These are phyloP conservation scores for Alternaria gaisen DNA, from an alignment of 2,329 filamentous ascomycete species.

Conservation along the genomic window DNA sequence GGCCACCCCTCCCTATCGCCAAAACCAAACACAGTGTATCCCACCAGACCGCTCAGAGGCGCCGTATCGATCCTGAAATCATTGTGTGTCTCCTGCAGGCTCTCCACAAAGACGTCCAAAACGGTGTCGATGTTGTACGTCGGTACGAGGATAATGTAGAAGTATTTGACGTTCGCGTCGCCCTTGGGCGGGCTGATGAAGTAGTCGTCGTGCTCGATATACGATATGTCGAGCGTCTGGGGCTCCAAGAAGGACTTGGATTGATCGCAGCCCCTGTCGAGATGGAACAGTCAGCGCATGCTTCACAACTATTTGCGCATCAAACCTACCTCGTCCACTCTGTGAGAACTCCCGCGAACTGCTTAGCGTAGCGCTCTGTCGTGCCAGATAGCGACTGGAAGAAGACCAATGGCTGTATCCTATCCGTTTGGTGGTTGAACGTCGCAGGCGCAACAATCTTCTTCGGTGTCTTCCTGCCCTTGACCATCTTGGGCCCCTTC, in stretches of 20 bases:
- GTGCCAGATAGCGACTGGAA: conserved; percentile 88
- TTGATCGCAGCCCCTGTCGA: conserved; percentile 30
- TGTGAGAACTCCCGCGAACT: conserved; percentile 67
- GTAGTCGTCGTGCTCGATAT: conserved; percentile 92
- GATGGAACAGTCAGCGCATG: background rate
- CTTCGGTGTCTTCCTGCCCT: conserved; percentile 44
- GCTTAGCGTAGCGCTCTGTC: conserved; percentile 76
- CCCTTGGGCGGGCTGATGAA: conserved; percentile 80
- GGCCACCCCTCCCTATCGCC: conserved; percentile 94
- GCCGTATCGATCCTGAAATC: conserved; percentile 96
- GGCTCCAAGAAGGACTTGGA: conserved; percentile 62
- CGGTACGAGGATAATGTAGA: conserved; percentile 87
- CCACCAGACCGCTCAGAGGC: conserved; percentile 76
- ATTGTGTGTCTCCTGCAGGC: conserved; percentile 90
- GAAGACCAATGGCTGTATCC: conserved; percentile 80
- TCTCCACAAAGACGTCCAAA: conserved; percentile 84
- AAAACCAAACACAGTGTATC: conserved; percentile 94
- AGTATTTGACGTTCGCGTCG: conserved; percentile 65
- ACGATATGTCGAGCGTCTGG: conserved; percentile 77
- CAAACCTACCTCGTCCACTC: conserved; percentile 41
- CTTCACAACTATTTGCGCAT: background rate
- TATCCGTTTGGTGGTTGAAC: conserved; percentile 48
- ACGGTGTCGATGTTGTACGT: conserved; percentile 97
- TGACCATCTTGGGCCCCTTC: conserved; percentile 51
- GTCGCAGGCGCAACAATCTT: conserved; percentile 24